A percentile compares a stretch with the other conserved stretches of the same genome.
Conservation (phyloP, 2,329 filamentous ascomycete genomes). For the Aspergillus clavatus region DNA sequence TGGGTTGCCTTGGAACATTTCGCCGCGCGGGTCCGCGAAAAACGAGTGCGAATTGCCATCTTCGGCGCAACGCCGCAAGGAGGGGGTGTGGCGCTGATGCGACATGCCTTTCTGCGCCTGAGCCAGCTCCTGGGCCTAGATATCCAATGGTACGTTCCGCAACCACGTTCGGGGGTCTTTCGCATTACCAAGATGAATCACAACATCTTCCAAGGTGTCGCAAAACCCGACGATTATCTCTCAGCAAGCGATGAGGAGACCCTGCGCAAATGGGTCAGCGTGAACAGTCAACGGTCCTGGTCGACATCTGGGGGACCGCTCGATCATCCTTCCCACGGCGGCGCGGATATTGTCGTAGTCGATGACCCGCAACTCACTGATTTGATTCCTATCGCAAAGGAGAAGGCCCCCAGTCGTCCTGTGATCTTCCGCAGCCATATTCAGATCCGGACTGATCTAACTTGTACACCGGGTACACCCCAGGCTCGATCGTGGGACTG, state of each 20-base stretch:
- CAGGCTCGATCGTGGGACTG: slow-evolving; percentile 71
- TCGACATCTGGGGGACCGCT: slow-evolving; percentile 63
- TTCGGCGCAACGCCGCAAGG: slow-evolving; percentile 77
- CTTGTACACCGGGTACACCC: slow-evolving; percentile 57
- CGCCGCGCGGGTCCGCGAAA: slow-evolving; percentile 57
- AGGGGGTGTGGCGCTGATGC: slow-evolving; percentile 78
- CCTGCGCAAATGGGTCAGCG: slow-evolving; percentile 65
- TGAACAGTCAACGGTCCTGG: slow-evolving; percentile 74
- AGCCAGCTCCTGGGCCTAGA: slow-evolving; percentile 62
- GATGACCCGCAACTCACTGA: slow-evolving; percentile 83
- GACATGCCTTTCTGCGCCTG: slow-evolving; percentile 71
- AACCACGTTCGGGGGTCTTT: slow-evolving; percentile 73
- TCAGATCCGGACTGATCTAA: slow-evolving; percentile 71
- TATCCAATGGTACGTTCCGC: slow-evolving; percentile 68
- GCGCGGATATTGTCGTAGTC: slow-evolving; percentile 70
- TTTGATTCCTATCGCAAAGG: slow-evolving; percentile 70
- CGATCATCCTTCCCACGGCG: slow-evolving; percentile 59
- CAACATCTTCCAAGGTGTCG: slow-evolving; percentile 81
- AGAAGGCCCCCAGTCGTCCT: slow-evolving; percentile 64
- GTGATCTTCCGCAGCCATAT: slow-evolving; percentile 80
- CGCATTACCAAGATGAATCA: slow-evolving; percentile 82
- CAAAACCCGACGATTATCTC: slow-evolving; percentile 59
- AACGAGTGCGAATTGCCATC: slow-evolving; percentile 66
- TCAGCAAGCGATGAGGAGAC: slow-evolving; percentile 55
- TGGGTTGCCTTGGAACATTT: slow-evolving; percentile 64